Percentiles rank a stretch among this genome's conserved stretches.
phyloP scores from a whole-genome alignment of 2,329 filamentous ascomycete genomes.

The Diaporthe batatas region DNA sequence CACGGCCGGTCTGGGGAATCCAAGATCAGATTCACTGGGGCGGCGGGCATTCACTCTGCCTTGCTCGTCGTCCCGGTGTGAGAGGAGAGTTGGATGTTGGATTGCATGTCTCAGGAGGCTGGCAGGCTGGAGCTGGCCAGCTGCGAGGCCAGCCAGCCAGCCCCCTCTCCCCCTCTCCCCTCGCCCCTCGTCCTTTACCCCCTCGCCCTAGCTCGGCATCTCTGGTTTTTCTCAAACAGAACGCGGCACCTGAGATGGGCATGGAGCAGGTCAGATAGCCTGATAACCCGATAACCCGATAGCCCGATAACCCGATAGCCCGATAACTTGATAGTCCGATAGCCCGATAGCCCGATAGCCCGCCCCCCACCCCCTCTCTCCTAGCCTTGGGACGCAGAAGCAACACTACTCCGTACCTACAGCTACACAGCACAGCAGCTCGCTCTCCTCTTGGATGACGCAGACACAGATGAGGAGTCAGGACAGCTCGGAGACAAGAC shows the following conservation, averaged over 20 bases:
- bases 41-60: neutral
- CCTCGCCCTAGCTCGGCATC: constrained; percentile 16
- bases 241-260: neutral
- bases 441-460: neutral
- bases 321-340: no score
- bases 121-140: constrained; percentile 12
- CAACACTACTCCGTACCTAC: no score
- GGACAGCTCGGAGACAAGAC: constrained; percentile 2
- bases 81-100: constrained; percentile 9
- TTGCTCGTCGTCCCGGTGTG: neutral
- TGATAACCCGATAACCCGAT: no score
- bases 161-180: neutral
- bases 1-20: neutral
- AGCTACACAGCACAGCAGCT: no score
- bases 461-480: neutral
- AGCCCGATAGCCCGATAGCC: neutral
- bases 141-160: no score
- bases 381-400: no score
- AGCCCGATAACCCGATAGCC: no score
- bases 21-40: neutral
- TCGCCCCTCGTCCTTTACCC: neutral
- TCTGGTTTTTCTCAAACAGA: neutral
- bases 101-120: constrained; percentile 21
- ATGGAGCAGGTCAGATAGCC: neutral
- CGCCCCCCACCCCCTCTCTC: no score